Base-by-base conservation (phyloP, 1,284 basidiomycete genomes). In the Exobasidium cylindrosporum region DNA sequence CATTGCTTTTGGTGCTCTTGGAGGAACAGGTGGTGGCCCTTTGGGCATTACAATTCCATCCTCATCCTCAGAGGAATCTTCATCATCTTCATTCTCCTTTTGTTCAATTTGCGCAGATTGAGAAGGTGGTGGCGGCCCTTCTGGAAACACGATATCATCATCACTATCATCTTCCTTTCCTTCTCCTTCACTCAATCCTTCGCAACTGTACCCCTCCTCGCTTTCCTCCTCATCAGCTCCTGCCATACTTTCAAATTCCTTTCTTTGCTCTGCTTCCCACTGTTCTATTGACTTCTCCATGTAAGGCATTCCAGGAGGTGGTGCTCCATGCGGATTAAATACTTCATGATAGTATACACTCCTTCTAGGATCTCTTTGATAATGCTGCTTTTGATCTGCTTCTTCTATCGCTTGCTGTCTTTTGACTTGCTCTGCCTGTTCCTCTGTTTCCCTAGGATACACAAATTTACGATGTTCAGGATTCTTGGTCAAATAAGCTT, bases 261-360 rank as follows among this genome's bases (percentile, higher is more conserved):
- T 10, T 21, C 52, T 57, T 40, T 29, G 54, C 57, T 62, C 28
- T 26, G 35, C 30, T 11, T 50, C 21, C n/a, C 14, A 40, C 30
- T 11, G 43, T 24, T 21, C 31, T 61, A 40, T 17, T 17, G 35
- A 40, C 46, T 88, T 84, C 77, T 97, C 92, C 54, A 86, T 82
- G 80, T 97, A 97, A 7, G 91, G 92, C 92, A 96, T 91, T 6
- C 94, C 94, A 7, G 94, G 94, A 23, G 94, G 94, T 23, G 94
- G 87, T n/a, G 92, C 91, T 28, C 94, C 94, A 77, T 85, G 94
- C 5, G 92, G 92, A 78, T 97, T 97, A 85, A 95, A 89, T 56
- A 92, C 85, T 35, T 90, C 85, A 72, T 97, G 91, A 81, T 92
- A 97, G 80, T 97, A 97, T 46, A 93, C 84, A 81, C 91, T 94